Conservation (phyloP, 805 yeast genomes). For the Maudiozyma barnettii region DNA sequence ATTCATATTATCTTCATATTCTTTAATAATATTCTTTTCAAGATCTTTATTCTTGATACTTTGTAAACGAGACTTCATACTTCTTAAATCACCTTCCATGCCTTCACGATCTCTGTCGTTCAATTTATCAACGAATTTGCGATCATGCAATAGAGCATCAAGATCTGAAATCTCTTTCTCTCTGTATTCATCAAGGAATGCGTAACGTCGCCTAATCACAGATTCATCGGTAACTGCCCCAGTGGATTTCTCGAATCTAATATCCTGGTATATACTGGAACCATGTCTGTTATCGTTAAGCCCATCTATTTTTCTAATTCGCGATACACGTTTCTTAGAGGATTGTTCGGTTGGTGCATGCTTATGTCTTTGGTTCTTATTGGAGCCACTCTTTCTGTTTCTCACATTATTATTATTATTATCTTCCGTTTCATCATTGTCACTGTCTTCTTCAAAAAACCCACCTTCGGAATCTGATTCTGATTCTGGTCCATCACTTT, state of each 20-base stretch:
- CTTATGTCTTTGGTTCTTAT: constrained; percentile 40
- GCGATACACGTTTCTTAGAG: constrained; percentile 59
- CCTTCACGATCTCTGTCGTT: constrained; percentile 40
- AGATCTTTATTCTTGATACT: constrained; percentile 64
- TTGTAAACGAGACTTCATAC: constrained; percentile 58
- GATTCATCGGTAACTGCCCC: constrained; percentile 74
- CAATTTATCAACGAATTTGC: constrained; percentile 34
- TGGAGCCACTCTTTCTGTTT: neutral
- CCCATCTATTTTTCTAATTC: constrained; percentile 68
- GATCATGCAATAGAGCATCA: constrained; percentile 45
- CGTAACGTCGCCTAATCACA: constrained; percentile 64
- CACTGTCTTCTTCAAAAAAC: constrained; percentile 33
- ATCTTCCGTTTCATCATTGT: constrained; percentile 7
- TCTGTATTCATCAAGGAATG: constrained; percentile 80
- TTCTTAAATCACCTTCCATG: constrained; percentile 47
- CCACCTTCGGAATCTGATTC: constrained; percentile 21
- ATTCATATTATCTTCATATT: constrained; percentile 45
- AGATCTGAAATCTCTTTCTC: constrained; percentile 58
- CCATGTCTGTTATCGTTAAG: constrained; percentile 33
- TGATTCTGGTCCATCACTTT: constrained; percentile 6
- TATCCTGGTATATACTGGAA: constrained; percentile 54
- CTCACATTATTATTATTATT: neutral
- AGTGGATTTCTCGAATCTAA: constrained; percentile 82
- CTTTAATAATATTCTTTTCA: constrained; percentile 54
- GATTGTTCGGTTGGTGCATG: constrained; percentile 85